Base-by-base conservation (phyloP, 306 rosid genomes). In the Inga laurina region DNA sequence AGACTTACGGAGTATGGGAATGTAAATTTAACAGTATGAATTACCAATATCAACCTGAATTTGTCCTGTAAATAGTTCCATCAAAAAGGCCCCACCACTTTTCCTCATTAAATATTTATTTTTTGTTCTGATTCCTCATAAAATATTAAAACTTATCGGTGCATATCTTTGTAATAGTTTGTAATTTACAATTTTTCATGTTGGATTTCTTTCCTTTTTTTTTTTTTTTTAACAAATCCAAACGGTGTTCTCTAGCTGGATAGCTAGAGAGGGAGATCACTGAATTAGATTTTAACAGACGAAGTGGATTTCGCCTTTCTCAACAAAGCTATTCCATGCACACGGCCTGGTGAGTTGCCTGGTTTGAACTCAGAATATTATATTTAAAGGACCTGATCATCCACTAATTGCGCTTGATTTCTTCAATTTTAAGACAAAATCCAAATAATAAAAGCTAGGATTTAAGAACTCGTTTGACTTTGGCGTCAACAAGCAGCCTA, bases 161-260 rank as follows among this genome's bases (percentile, higher is more conserved):
- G 2, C 39, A 64, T 13, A 4, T 30, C 19, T 24, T 27, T 4
- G 8, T 22, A 65, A 14, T 14, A 27, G 14, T 30, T 14, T 13
- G 10, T 54, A 19, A 54, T 19, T 54, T 19, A 12, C 43, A 65
- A 19, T 18, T 37, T 0, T 37, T 37, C 4, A 37, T 37, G 39
- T 1, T 37, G 1, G 6, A 4, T 3, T 35, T 34, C 35, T 27
- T 27, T 27, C 5, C 3, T 35, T 3, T 35, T 35, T 35, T 35
- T 37, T 35, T 35, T 35, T 35, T 37, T 37, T 37, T 37, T 0
- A 0, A 37, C 5, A 1, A 37, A 37, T 37, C 1, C 8, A 37
- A 0, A 5, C 0, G 41, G 8, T 37, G 8, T 37, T 37, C 7
- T 1, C 5, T 5, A 5, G 1, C 8, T 5, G 0, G 1, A 4